Evolutionary conservation across 768 basidiomycete species (phyloP).

Genomic region (Boletus sp.): DNA sequence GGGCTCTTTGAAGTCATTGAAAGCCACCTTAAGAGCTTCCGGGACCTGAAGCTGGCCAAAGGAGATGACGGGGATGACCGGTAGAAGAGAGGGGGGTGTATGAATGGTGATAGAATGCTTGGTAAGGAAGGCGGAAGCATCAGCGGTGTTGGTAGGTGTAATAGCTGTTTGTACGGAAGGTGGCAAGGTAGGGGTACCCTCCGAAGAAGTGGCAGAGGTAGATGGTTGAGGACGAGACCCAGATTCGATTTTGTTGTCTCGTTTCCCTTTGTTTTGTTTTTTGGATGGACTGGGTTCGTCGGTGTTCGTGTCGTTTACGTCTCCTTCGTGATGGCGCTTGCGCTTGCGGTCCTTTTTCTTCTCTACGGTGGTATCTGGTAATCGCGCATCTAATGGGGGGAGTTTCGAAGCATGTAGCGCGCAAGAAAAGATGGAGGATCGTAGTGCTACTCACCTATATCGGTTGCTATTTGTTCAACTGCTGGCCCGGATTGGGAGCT

Average conservation of each 20-base stretch:
- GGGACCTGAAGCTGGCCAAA: slow-evolving; percentile 77
- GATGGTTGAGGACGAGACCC: slow-evolving; percentile 1
- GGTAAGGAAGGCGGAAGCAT: slow-evolving; percentile 61
- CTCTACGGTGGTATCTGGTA: slow-evolving; percentile 6
- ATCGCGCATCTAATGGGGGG: not conserved
- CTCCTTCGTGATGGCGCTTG: slow-evolving; percentile 14
- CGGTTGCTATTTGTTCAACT: not conserved
- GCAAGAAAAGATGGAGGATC: not conserved
- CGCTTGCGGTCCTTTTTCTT: slow-evolving; percentile 27
- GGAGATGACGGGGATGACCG: slow-evolving; percentile 63
- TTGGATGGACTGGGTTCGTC: slow-evolving; percentile 16
- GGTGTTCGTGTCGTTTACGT: not conserved
- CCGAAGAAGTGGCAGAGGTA: not conserved
- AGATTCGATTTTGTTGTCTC: slow-evolving; percentile 5
- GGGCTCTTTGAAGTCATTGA: slow-evolving; percentile 77
- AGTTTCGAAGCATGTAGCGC: not conserved
- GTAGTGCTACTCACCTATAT: slow-evolving; percentile 1
- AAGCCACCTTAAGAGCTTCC: slow-evolving; percentile 55
- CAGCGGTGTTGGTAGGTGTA: slow-evolving; percentile 25
- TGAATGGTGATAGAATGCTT: slow-evolving; percentile 76
- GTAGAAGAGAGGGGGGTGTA: slow-evolving; percentile 42
- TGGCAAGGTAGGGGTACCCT: slow-evolving; percentile 17
- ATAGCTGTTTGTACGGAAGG: slow-evolving; percentile 14
- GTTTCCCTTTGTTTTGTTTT: slow-evolving; percentile 29
- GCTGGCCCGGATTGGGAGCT: not conserved